Evolutionary conservation across 768 basidiomycete genomes (phyloP).

Genomic region (Gelatoporia subvermispora): DNA sequence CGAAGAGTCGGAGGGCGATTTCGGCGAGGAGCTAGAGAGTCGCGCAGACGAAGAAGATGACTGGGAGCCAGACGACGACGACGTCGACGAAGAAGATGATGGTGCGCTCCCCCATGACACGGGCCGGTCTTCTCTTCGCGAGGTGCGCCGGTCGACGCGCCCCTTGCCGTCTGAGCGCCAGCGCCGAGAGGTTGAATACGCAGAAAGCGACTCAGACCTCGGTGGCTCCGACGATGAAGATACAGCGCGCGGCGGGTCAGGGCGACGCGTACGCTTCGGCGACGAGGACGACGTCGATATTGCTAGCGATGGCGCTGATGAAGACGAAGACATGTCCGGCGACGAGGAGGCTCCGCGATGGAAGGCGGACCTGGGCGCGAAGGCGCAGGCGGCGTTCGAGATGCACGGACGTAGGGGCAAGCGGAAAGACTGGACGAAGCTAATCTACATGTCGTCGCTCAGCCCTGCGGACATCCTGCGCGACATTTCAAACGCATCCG

Average conservation of each 20-base stretch:
- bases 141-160: slow-evolving; percentile 33
- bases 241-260: slow-evolving; percentile 10
- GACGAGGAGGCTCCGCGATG: slow-evolving; percentile 55
- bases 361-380: slow-evolving; percentile 61
- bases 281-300: slow-evolving; percentile 47
- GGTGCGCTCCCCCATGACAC: slow-evolving; percentile 25
- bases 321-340: slow-evolving; percentile 32
- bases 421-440: slow-evolving; percentile 74
- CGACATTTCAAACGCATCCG: slow-evolving; percentile 18
- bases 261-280: slow-evolving; percentile 36
- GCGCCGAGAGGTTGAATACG: slow-evolving; percentile 53
- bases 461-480: slow-evolving; percentile 64
- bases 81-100: slow-evolving; percentile 12
- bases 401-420: slow-evolving; percentile 32
- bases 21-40: slow-evolving; percentile 17
- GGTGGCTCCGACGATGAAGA: slow-evolving; percentile 45
- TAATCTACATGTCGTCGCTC: slow-evolving; percentile 72
- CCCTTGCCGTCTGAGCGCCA: slow-evolving; percentile 32
- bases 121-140: slow-evolving; percentile 49
- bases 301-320: slow-evolving; percentile 40
- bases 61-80: slow-evolving; percentile 3
- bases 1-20: slow-evolving; percentile 25
- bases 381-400: slow-evolving; percentile 43
- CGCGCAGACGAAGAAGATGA: slow-evolving; percentile 10
- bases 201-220: slow-evolving; percentile 77